A percentile compares a stretch with the other conserved stretches of the same genome.
Conservation (phyloP, 2,329 filamentous ascomycete genomes). For the Claviceps humidiphila region DNA sequence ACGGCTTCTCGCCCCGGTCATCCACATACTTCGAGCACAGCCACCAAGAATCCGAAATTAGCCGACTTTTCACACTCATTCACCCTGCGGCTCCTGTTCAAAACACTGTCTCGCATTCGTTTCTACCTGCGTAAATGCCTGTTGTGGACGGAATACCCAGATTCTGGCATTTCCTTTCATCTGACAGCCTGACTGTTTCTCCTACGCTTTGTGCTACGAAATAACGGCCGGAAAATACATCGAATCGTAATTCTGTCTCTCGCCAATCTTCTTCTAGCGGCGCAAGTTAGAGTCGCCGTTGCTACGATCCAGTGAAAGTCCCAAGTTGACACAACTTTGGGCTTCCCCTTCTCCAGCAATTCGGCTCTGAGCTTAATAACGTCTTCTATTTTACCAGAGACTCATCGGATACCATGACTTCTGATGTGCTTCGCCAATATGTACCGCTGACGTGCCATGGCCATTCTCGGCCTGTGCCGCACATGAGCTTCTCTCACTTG, state of each 20-base stretch:
- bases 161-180: not conserved
- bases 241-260: not conserved
- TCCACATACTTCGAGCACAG: not conserved
- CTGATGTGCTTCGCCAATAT: constrained; percentile 39
- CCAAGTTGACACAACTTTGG: not conserved
- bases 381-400: not conserved
- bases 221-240: not conserved
- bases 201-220: not conserved
- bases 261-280: not conserved
- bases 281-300: not conserved
- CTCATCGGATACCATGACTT: constrained; percentile 16
- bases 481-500: constrained; percentile 77
- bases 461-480: constrained; percentile 82
- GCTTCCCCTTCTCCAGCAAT: not conserved
- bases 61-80: not conserved
- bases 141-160: constrained; percentile 4
- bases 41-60: not conserved
- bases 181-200: not conserved
- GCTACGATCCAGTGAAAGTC: not conserved
- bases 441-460: constrained; percentile 90
- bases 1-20: not conserved
- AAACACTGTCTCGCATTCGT: not conserved
- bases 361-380: not conserved
- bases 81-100: not conserved
- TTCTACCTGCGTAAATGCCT: not conserved